Conservation (phyloP, 75 land plant species). For the Sequoia sempervirens region DNA sequence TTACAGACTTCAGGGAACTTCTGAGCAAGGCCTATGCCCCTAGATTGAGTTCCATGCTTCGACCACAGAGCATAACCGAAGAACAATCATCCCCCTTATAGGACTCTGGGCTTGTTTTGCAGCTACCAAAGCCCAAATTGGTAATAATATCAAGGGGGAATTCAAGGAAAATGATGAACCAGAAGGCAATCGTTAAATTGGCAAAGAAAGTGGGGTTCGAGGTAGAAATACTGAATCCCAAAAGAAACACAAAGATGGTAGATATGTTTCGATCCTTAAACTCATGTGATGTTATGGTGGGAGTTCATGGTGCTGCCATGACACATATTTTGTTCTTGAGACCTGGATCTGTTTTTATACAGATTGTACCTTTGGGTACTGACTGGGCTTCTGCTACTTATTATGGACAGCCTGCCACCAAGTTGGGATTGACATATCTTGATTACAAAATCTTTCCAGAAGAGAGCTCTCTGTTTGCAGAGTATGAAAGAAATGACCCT, state of each 20-base stretch:
- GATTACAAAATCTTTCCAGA: constrained; percentile 24
- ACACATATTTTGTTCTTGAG: constrained; percentile 47
- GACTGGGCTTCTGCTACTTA: constrained; percentile 45
- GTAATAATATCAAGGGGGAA: constrained; percentile 22
- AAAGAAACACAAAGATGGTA: constrained; percentile 16
- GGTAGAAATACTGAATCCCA: constrained; percentile 23
- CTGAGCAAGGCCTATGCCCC: constrained; percentile 4
- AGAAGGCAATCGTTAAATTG: constrained; percentile 9
- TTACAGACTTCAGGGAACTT: constrained; percentile 16
- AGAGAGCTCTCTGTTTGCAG: constrained; percentile 38
- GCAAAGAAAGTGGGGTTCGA: constrained; percentile 24
- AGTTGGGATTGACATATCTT: constrained; percentile 32
- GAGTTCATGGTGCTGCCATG: constrained; percentile 23
- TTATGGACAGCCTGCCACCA: constrained; percentile 36
- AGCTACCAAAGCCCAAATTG: constrained; percentile 16
- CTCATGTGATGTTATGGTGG: constrained; percentile 19
- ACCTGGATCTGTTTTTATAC: constrained; percentile 33
- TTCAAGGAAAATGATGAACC: constrained; percentile 28
- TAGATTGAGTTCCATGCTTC: neutral
- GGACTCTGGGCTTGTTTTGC: neutral
- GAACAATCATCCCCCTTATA: neutral
- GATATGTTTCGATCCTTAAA: constrained; percentile 18
- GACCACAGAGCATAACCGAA: neutral
- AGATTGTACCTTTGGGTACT: constrained; percentile 41
- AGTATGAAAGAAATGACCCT: constrained; percentile 22